Base-by-base conservation (phyloP, 2,329 filamentous ascomycete species). In the Davidsoniella eucalypti region DNA sequence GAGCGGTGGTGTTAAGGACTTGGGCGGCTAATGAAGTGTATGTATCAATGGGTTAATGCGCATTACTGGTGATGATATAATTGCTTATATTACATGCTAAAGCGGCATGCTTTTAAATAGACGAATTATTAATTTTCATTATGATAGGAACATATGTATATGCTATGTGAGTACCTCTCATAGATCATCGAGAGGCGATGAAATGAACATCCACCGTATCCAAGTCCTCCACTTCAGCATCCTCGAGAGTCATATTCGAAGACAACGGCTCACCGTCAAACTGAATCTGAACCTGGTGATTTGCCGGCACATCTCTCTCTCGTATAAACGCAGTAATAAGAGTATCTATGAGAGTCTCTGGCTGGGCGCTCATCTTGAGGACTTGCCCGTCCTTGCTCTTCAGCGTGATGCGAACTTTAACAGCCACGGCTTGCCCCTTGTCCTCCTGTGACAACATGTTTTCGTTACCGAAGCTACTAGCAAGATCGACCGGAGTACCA, bases 231-330 rank as follows among this genome's bases (percentile, higher is more conserved):
- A 94, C 75, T 16, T 87, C 86, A 2, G 79, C 73, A 36, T 84
- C 78, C 42, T 69, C 69, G 43, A 92, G 70, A 2, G 71, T 74
- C 26, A 67, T 65, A 1, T 76, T 68, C 16, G 75, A 71, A 12
- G 80, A 74, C 25, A 93, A 65, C 44, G 68, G 66, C 47, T 88
- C 85, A 12, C 87, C 87, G 57, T 94, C 87, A 62, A 87, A 88
- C 56, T 72, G 69, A 9, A 94, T 66, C 37, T 71, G 70, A 2
- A 92, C 65, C 0, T 70, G 62, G 56, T 69, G 72, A 4, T 72
- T 70, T 1, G 65, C 59, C 0, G 65, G 62, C 16, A 88, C 61
- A 0, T 67, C 57, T 26, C 73, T 70, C 56, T 71, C 66, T 37
- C 67, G 67, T 47, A 76, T 72, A 61, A 83, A 90, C 3, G 70